Percentiles rank a stretch among this genome's conserved stretches.
Conservation (phyloP, 805 yeast species). For the Wilhelminamyces savonicus region DNA sequence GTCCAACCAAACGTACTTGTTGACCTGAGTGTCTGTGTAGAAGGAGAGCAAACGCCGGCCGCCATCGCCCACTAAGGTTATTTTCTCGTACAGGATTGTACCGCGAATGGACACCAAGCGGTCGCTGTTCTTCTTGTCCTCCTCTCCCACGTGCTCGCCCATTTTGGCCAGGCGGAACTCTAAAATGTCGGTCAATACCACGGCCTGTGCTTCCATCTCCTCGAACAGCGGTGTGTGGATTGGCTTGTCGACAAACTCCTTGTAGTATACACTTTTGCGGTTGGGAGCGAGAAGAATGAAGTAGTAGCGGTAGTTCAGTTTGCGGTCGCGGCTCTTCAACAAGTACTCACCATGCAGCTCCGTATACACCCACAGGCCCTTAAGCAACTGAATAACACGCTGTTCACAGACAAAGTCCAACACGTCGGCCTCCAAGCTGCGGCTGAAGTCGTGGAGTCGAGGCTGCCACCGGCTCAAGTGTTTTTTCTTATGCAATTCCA, state of each 20-base stretch:
- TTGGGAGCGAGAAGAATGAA: slow-evolving; percentile 64
- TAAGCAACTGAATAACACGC: slow-evolving; percentile 61
- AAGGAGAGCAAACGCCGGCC: slow-evolving; percentile 46
- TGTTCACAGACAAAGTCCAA: slow-evolving; percentile 70
- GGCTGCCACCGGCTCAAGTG: slow-evolving; percentile 39
- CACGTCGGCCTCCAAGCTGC: slow-evolving; percentile 48
- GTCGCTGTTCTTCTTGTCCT: slow-evolving; percentile 35
- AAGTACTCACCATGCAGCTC: slow-evolving; percentile 42
- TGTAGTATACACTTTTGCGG: slow-evolving; percentile 52
- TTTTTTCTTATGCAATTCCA: slow-evolving; percentile 30
- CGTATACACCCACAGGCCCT: slow-evolving; percentile 76
- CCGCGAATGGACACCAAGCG: slow-evolving; percentile 51
- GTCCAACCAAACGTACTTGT: slow-evolving; percentile 71
- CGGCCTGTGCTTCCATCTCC: slow-evolving; percentile 44
- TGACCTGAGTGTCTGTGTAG: slow-evolving; percentile 64
- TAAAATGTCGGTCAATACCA: slow-evolving; percentile 47
- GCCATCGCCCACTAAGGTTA: slow-evolving; percentile 41
- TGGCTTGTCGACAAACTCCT: slow-evolving; percentile 48
- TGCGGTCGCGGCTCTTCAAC: slow-evolving; percentile 12
- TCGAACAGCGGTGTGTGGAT: slow-evolving; percentile 50
- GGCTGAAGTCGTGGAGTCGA: slow-evolving; percentile 43
- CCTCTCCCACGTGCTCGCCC: slow-evolving; percentile 34
- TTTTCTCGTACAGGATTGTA: slow-evolving; percentile 51
- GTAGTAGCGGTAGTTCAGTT: slow-evolving; percentile 32
- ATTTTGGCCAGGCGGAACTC: slow-evolving; percentile 47